Evolutionary conservation across 2,329 filamentous ascomycete species (phyloP).

Genomic region (Xylogone sp.): DNA sequence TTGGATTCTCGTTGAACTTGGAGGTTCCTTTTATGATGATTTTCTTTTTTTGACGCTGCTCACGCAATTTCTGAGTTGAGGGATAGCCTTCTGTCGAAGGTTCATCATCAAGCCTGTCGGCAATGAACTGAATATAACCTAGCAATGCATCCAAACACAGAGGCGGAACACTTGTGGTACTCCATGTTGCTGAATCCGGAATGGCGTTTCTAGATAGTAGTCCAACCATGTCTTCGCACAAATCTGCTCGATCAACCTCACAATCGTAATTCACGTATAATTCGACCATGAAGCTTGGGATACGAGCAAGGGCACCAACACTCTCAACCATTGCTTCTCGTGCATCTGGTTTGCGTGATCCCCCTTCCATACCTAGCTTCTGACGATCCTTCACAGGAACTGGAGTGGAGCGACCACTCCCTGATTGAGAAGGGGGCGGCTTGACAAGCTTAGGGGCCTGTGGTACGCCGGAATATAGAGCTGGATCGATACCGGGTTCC

Average conservation of each 20-base stretch:
- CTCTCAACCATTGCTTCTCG: constrained; percentile 98
- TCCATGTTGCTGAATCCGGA: constrained; percentile 97
- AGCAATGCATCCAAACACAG: constrained; percentile 89
- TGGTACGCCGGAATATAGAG: constrained; percentile 88
- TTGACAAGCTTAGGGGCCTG: constrained; percentile 86
- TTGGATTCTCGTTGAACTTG: constrained; percentile 95
- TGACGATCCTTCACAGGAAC: constrained; percentile 90
- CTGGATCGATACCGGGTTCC: constrained; percentile 85
- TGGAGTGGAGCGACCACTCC: constrained; percentile 82
- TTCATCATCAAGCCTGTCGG: constrained; percentile 75
- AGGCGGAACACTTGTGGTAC: constrained; percentile 95
- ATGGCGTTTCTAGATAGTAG: constrained; percentile 90
- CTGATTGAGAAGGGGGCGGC: constrained; percentile 65
- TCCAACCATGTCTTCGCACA: constrained; percentile 94
- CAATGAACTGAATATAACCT: constrained; percentile 87
- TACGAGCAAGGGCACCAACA: constrained; percentile 83
- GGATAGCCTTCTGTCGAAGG: constrained; percentile 63
- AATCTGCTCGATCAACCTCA: constrained; percentile 82
- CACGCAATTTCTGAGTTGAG: constrained; percentile 58
- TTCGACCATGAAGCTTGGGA: constrained; percentile 92
- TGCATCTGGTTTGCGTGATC: constrained; percentile 87
- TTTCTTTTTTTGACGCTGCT: constrained; percentile 76
- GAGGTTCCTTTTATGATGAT: constrained; percentile 82
- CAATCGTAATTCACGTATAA: constrained; percentile 98
- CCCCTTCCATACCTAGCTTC: constrained; percentile 88